Percentiles rank a stretch among this genome's conserved stretches.
These are phyloP conservation scores for Diaporthe sp. DNA, from an alignment of 2,329 filamentous ascomycete species.

Conservation along the genomic window DNA sequence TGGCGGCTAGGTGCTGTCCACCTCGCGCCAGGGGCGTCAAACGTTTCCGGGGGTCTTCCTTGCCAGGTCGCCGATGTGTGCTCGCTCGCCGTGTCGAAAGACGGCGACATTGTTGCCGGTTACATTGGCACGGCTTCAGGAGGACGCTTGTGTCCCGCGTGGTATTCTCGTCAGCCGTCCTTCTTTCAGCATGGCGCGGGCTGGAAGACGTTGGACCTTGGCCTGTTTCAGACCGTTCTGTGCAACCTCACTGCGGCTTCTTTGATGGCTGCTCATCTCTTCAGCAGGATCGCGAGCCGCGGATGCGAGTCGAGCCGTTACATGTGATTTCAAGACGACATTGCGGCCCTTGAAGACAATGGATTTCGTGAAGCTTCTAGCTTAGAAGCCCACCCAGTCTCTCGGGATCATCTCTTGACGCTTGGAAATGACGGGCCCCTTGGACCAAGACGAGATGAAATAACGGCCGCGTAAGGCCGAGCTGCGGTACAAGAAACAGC, in stretches of 20 bases:
- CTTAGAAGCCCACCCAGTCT: not conserved
- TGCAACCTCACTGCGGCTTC: not conserved
- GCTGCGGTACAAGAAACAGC: not conserved
- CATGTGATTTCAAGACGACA: not conserved
- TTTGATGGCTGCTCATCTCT: not conserved
- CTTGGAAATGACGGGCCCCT: not conserved
- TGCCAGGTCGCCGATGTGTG: not conserved
- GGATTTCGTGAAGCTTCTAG: not conserved
- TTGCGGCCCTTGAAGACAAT: not conserved
- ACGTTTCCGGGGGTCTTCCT: not conserved
- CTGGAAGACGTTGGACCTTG: not conserved
- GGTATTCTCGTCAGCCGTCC: conserved; percentile 13
- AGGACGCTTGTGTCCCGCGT: conserved; percentile 21
- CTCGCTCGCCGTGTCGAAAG: not conserved
- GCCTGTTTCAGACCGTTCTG: not conserved
- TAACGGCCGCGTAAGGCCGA: not conserved
- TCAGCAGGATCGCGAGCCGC: no score
- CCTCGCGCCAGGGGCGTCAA: not conserved
- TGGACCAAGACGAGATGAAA: not conserved
- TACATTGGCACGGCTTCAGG: not conserved
- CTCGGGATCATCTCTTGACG: not conserved
- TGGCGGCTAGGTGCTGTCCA: not conserved
- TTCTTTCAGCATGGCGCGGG: not conserved
- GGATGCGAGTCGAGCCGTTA: not conserved
- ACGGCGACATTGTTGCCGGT: not conserved